Conservation (phyloP, 2,329 filamentous ascomycete species). For the Graphiopsis chlorocephala region DNA sequence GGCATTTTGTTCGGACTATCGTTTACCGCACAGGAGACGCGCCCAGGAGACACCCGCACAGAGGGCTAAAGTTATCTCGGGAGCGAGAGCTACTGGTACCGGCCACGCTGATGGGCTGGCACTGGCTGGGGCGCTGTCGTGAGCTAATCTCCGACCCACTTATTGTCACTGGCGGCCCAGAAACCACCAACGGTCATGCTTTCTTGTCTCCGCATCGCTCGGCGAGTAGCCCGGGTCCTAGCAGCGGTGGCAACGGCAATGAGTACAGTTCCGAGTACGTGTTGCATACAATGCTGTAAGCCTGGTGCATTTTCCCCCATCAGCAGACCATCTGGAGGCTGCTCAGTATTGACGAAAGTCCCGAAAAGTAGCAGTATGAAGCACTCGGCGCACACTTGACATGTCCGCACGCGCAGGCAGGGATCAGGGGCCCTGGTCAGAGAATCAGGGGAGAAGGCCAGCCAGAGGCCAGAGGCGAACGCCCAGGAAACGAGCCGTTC, state of each 20-base stretch:
- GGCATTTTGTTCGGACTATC: conserved; percentile 13
- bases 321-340: background rate
- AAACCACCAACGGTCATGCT: conserved; percentile 6
- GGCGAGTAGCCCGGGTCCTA: background rate
- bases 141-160: conserved; percentile 15
- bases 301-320: background rate
- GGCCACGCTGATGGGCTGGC: conserved; percentile 7
- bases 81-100: background rate
- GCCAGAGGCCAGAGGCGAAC: conserved; percentile 1
- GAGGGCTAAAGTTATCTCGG: conserved; percentile 12
- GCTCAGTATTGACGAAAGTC: background rate
- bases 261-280: background rate
- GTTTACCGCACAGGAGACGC: background rate
- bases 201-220: conserved; percentile 3
- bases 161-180: background rate
- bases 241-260: background rate
- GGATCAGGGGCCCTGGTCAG: conserved; percentile 13
- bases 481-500: background rate
- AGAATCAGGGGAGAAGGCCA: conserved; percentile 7
- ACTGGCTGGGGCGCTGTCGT: conserved; percentile 1
- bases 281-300: background rate
- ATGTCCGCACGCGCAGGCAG: conserved; percentile 2
- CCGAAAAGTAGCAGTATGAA: background rate
- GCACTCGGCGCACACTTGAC: conserved; percentile 4
- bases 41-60: conserved; percentile 13